Evolutionary conservation across 192 early-diverging fungal species (phyloP), one percentile per base, ranked within the genome.

Genomic region (Coemansia sp.): DNA sequence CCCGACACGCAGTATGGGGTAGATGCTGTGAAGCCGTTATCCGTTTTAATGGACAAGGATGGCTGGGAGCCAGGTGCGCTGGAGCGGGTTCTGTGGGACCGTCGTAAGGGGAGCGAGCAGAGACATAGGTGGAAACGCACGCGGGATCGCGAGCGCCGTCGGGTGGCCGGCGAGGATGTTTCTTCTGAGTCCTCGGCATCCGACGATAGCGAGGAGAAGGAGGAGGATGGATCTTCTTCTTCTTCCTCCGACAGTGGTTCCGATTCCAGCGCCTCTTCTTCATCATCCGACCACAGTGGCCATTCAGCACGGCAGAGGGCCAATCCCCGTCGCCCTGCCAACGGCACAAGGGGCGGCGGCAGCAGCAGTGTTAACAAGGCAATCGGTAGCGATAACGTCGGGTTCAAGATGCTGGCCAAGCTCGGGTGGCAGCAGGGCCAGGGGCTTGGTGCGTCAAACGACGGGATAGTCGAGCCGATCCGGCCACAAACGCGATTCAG

Each of bases 361-460:
- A 62, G 54, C 46, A 66, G 65, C 42, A 62, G 54, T 41, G 42
- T 76, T 26, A 73, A 76, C 61, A 65, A 36, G 62, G 79, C 79
- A 15, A 65, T 81, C 54, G 79, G 79, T 2, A 76, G 73, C 58
- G 72, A 72, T 21, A 81, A 81, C 40, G 48, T 76, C 1, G 79
- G 79, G n/a, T 81, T 81, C 55, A 64, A 71, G 64, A 62, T 81
- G 26, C 48, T 81, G 37, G 48, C 67, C 9, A 81, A 81, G 52
- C 73, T 81, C 41, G 79, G 79, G 15, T 81, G 79, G 79, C 73
- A 72, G 62, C 46, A 81, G 46, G 79, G 79, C 15, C 67, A 76
- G 58, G 79, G 79, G 0, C 58, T 81, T 65, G 79, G 79, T 1
- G 73, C 79, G 8, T 36, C 67, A 15, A 66, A 65, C 42, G 65